These are phyloP conservation scores for Cryptococcus jaspeensis DNA, from an alignment of 1,284 basidiomycete genomes.

Conservation along the genomic window DNA sequence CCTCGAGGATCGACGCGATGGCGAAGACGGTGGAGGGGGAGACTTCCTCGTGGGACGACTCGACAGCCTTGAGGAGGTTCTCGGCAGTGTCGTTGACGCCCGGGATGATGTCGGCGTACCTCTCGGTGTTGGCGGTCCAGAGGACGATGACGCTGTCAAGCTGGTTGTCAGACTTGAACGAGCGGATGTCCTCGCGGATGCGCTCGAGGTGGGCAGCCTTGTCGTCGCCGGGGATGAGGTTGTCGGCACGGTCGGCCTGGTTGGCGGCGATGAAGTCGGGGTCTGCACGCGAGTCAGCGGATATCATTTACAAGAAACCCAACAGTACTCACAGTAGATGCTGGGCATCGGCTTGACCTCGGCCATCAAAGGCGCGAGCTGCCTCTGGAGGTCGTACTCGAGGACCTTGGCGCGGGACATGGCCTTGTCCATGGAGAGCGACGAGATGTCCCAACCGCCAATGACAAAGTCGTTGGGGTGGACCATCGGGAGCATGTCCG, in stretches of 20 bases:
- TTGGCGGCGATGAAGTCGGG: conserved; percentile 97
- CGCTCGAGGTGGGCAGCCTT: conserved; percentile 91
- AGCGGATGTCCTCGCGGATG: conserved; percentile 87
- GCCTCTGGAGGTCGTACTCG: conserved; percentile 95
- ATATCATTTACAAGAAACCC: not conserved
- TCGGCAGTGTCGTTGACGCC: conserved; percentile 96
- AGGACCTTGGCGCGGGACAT: conserved; percentile 93
- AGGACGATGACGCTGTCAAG: conserved; percentile 89
- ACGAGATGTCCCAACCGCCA: conserved; percentile 97
- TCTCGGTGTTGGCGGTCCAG: conserved; percentile 99
- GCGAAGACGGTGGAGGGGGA: conserved; percentile 96
- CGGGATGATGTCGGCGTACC: conserved; percentile 90
- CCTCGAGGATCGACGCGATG: conserved; percentile 92
- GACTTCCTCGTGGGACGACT: conserved; percentile 82
- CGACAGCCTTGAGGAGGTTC: conserved; percentile 79
- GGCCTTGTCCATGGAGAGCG: conserved; percentile 78
- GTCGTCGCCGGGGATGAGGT: conserved; percentile 78
- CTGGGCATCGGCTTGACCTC: conserved; percentile 84
- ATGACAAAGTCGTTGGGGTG: conserved; percentile 98
- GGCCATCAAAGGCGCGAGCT: conserved; percentile 83
- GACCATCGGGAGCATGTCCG: conserved; percentile 94
- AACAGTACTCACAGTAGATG: conserved; percentile 65
- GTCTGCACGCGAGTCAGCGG: conserved; percentile 22
- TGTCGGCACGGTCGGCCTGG: conserved; percentile 87
- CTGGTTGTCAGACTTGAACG: conserved; percentile 80